A percentile compares a stretch with the other conserved stretches of the same genome.
phyloP scores from a whole-genome alignment of 176 grass and related monocot genomes.

The Oryza nivara region DNA sequence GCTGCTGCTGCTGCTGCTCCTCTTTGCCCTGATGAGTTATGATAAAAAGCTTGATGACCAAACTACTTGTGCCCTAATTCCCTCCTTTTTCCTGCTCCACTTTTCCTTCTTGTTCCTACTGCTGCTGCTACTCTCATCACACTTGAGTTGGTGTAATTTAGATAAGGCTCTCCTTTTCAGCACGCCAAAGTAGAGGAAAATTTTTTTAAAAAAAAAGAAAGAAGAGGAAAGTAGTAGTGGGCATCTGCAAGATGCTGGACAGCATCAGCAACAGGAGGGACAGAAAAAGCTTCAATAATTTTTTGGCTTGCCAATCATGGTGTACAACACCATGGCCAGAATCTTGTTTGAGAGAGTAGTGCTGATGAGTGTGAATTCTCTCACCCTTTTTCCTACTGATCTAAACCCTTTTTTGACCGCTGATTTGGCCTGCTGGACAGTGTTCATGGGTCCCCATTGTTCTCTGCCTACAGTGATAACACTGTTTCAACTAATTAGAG shows the following conservation, averaged over 20 bases:
- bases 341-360: conserved; percentile 46
- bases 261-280: conserved; percentile 44
- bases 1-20: not conserved
- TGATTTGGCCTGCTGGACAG: conserved; percentile 43
- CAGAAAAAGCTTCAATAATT: conserved; percentile 43
- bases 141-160: conserved; percentile 32
- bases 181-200: conserved; percentile 22
- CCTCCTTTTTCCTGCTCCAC: not conserved
- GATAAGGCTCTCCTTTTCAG: conserved; percentile 49
- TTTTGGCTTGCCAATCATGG: conserved; percentile 53
- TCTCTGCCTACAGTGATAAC: conserved; percentile 22
- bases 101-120: conserved; percentile 7
- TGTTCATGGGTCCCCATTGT: conserved; percentile 12
- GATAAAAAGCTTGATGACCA: conserved; percentile 47
- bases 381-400: not conserved
- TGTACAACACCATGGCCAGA: conserved; percentile 40
- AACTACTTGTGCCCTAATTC: conserved; percentile 30
- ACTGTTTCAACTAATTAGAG: conserved; percentile 27
- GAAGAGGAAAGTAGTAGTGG: conserved; percentile 26
- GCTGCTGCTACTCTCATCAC: not conserved
- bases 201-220: not conserved
- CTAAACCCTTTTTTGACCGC: conserved; percentile 42
- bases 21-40: conserved; percentile 44
- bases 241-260: conserved; percentile 55
- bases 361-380: conserved; percentile 28